These are phyloP conservation scores for Cytospora paraplurivora DNA, from an alignment of 2,329 filamentous ascomycete species.

Conservation along the genomic window DNA sequence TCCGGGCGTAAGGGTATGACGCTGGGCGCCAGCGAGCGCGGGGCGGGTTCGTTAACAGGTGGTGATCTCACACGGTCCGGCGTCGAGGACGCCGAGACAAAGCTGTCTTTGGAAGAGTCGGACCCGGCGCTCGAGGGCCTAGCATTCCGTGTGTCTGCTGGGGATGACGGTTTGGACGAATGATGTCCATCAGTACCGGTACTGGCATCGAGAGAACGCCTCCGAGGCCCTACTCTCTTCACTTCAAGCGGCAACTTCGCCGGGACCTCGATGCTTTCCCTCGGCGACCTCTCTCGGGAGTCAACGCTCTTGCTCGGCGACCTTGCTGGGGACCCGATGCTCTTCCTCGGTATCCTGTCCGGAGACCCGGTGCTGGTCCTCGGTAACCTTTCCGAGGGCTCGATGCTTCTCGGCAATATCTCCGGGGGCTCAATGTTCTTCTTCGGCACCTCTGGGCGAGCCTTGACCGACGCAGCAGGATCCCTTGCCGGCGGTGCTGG, in stretches of 20 bases:
- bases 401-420: not conserved
- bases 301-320: no score
- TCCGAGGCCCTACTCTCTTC: not conserved
- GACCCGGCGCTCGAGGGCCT: conserved; percentile 35
- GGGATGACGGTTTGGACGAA: conserved; percentile 3
- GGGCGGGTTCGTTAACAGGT: conserved; percentile 11
- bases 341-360: no score
- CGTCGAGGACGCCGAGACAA: conserved; percentile 42
- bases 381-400: conserved; percentile 1
- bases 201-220: not conserved
- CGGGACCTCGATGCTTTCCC: not conserved
- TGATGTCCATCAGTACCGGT: conserved; percentile 25
- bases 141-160: not conserved
- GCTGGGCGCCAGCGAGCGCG: conserved; percentile 24
- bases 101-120: conserved; percentile 49
- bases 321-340: no score
- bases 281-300: no score
- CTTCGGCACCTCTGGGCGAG: conserved; percentile 12
- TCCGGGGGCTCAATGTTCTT: not conserved
- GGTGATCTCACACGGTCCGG: conserved; percentile 22
- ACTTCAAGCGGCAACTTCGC: not conserved
- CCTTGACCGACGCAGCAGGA: not conserved
- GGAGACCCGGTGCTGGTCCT: no score
- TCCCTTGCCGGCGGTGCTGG: conserved; percentile 1
- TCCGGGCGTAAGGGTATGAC: conserved; percentile 30